Conservation (phyloP, 2,329 filamentous ascomycete genomes). For the Xylariaceae sp. region DNA sequence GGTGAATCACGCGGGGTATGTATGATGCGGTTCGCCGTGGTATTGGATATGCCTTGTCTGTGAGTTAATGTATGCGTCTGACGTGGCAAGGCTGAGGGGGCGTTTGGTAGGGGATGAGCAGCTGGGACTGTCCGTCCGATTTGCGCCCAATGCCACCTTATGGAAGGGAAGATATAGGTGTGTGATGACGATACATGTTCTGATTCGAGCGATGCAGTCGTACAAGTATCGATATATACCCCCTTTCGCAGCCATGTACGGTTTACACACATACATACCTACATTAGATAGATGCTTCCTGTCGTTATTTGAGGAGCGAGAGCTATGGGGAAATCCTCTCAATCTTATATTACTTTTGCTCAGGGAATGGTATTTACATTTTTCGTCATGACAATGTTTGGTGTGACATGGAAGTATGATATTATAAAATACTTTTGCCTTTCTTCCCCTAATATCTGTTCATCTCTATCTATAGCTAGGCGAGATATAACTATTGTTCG, state of each 20-base stretch:
- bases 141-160: slow-evolving; percentile 10
- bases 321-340: no score
- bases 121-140: no score
- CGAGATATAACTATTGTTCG: no score
- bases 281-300: not conserved
- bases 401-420: no score
- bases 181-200: slow-evolving; percentile 5
- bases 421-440: no score
- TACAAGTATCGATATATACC: slow-evolving; percentile 14
- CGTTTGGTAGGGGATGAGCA: no score
- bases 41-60: slow-evolving; percentile 4
- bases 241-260: slow-evolving; percentile 1
- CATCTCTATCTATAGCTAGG: no score
- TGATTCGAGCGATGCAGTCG: slow-evolving; percentile 7
- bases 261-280: not conserved
- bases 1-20: not conserved
- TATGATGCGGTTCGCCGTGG: not conserved
- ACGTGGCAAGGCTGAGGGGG: slow-evolving; percentile 27
- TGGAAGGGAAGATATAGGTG: slow-evolving; percentile 11
- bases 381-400: no score
- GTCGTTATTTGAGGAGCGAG: no score
- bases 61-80: slow-evolving; percentile 14
- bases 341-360: no score
- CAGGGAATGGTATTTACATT: no score
- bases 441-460: no score